phyloP scores from a whole-genome alignment of 129 eudicot genomes.

The Artemisia argyi region DNA sequence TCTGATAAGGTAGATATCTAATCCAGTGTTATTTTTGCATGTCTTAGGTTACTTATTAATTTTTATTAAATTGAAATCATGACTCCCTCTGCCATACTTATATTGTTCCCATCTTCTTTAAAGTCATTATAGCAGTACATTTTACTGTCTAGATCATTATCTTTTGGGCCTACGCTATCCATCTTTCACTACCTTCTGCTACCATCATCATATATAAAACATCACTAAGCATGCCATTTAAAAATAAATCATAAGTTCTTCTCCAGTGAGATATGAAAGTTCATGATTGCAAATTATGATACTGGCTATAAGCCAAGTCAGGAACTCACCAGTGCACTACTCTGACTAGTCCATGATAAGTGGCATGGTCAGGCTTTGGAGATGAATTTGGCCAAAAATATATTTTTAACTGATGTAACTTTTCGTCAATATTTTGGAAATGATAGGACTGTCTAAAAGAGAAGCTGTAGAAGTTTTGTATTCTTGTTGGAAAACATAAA shows the following conservation, averaged over 20 bases:
- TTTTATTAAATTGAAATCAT: no score
- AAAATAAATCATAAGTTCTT: background rate
- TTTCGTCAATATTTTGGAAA: background rate
- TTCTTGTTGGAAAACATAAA: conserved; percentile 6
- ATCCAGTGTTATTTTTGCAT: background rate
- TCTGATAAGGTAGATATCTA: conserved; percentile 67
- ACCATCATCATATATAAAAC: background rate
- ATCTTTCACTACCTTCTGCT: conserved; percentile 5
- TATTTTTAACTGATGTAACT: background rate
- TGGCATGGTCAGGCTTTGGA: background rate
- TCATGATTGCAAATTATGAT: conserved; percentile 9
- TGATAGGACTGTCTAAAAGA: background rate
- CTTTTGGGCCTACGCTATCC: conserved; percentile 17
- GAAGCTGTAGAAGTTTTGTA: conserved; percentile 10
- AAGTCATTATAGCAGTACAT: conserved; percentile 3
- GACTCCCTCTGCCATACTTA: background rate
- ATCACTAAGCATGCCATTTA: conserved; percentile 21
- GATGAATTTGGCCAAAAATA: background rate
- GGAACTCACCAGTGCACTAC: conserved; percentile 3
- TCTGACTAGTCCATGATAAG: background rate
- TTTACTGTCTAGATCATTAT: conserved; percentile 1
- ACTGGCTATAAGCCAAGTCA: background rate
- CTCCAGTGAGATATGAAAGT: background rate
- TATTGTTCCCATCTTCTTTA: background rate
- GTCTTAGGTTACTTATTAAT: background rate